Percentiles rank a stretch among this genome's conserved stretches.
These are phyloP conservation scores for Eustoma russellianum DNA, from an alignment of 257 asterid species.

Conservation along the genomic window DNA sequence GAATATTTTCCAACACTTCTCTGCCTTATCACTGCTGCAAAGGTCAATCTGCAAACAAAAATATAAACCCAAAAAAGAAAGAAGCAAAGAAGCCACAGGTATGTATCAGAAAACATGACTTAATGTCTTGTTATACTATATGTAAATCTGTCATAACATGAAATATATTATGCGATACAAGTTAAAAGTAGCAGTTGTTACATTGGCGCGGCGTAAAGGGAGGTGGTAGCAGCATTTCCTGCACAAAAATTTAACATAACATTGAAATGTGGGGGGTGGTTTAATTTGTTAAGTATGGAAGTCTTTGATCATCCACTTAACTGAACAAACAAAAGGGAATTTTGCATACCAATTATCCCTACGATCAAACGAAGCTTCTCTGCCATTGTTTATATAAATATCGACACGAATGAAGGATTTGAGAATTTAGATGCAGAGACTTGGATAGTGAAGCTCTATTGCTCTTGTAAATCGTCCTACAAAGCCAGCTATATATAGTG, in stretches of 20 bases:
- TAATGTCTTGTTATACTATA: neutral
- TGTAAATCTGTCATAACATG: neutral
- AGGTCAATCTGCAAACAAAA: constrained; percentile 43
- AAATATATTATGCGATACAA: neutral
- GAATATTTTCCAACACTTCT: constrained; percentile 53
- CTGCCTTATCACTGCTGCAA: constrained; percentile 41
- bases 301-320: too few species aligned
- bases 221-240: constrained; percentile 69
- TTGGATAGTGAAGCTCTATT: too few species aligned
- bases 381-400: constrained; percentile 28
- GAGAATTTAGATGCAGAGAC: too few species aligned
- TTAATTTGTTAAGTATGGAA: too few species aligned
- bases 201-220: constrained; percentile 70
- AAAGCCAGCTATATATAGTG: constrained; percentile 1
- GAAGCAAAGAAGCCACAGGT: neutral
- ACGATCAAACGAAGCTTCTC: constrained; percentile 55
- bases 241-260: constrained; percentile 16
- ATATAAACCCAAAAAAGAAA: neutral
- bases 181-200: constrained; percentile 7
- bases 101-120: neutral
- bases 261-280: too few species aligned
- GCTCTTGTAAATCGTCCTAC: too few species aligned
- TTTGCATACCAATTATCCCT: constrained; percentile 51
- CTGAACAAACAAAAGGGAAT: neutral
- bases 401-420: too few species aligned